Conservation (phyloP, 2,329 filamentous ascomycete genomes). For the Fusarium paranaense region DNA sequence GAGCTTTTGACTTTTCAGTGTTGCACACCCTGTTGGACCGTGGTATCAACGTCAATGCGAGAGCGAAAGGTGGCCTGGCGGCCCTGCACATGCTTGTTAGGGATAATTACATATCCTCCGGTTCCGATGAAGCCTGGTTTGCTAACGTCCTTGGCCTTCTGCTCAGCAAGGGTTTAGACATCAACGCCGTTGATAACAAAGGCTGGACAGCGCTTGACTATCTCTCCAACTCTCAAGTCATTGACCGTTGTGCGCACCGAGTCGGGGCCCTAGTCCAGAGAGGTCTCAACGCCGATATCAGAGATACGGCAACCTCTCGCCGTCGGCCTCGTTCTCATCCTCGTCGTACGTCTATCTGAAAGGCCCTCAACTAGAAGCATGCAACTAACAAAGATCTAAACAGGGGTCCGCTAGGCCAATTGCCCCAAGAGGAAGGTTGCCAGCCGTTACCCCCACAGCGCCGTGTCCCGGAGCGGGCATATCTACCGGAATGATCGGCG, state of each 20-base stretch:
- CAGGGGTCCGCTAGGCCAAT: neutral
- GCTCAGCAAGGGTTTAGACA: neutral
- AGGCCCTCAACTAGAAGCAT: neutral
- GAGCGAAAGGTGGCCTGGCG: neutral
- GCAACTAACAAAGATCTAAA: neutral
- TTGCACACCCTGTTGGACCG: neutral
- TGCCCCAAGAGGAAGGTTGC: constrained; percentile 37
- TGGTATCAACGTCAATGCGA: neutral
- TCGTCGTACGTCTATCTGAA: neutral
- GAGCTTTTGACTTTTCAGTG: neutral
- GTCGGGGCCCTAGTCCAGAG: neutral
- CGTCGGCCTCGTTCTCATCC: neutral
- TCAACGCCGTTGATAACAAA: neutral
- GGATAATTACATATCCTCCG: neutral
- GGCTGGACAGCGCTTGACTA: neutral
- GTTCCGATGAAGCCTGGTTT: neutral
- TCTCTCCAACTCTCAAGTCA: neutral
- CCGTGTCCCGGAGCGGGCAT: constrained; percentile 2
- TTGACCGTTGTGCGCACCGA: neutral
- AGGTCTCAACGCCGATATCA: neutral
- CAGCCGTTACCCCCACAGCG: constrained; percentile 17
- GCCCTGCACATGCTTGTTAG: neutral
- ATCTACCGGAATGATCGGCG: constrained; percentile 16
- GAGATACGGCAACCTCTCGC: neutral
- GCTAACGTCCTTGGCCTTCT: neutral